These are phyloP conservation scores for Quercus wislizeni DNA, from an alignment of 306 rosid genomes.

Conservation along the genomic window DNA sequence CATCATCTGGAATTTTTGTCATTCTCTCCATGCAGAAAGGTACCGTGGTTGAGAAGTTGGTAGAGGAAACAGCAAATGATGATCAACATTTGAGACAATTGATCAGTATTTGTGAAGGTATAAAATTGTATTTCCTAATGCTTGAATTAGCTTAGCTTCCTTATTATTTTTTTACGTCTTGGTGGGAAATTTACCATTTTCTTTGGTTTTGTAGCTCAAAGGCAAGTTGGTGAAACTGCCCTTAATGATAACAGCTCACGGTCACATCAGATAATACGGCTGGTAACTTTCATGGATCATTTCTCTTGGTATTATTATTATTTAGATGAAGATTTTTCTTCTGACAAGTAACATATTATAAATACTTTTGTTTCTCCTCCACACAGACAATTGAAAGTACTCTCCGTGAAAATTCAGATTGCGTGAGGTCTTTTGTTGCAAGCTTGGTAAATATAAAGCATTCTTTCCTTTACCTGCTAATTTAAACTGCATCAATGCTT, in stretches of 20 bases:
- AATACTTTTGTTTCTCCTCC: constrained; percentile 14
- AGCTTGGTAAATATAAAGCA: constrained; percentile 66
- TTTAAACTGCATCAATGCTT: constrained; percentile 1
- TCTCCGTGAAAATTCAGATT: constrained; percentile 74
- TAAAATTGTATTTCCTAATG: constrained; percentile 6
- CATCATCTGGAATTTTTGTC: constrained; percentile 12
- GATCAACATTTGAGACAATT: constrained; percentile 86
- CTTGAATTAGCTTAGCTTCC: constrained; percentile 2
- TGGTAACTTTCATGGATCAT: constrained; percentile 51
- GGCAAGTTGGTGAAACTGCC: constrained; percentile 99
- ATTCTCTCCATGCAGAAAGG: constrained; percentile 70
- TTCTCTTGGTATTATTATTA: neutral
- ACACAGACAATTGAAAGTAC: constrained; percentile 90
- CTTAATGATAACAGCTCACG: constrained; percentile 93
- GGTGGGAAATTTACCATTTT: neutral
- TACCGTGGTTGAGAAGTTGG: constrained; percentile 91
- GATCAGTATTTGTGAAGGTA: constrained; percentile 95
- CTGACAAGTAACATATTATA: neutral
- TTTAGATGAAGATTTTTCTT: constrained; percentile 6
- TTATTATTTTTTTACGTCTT: neutral
- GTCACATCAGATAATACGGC: constrained; percentile 96
- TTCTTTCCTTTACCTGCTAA: neutral
- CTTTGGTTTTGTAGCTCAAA: constrained; percentile 68
- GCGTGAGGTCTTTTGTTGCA: constrained; percentile 90
- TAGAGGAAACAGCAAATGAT: constrained; percentile 89